Base-by-base conservation (phyloP, 148 eudicot species). In the Suaeda aralocaspica region DNA sequence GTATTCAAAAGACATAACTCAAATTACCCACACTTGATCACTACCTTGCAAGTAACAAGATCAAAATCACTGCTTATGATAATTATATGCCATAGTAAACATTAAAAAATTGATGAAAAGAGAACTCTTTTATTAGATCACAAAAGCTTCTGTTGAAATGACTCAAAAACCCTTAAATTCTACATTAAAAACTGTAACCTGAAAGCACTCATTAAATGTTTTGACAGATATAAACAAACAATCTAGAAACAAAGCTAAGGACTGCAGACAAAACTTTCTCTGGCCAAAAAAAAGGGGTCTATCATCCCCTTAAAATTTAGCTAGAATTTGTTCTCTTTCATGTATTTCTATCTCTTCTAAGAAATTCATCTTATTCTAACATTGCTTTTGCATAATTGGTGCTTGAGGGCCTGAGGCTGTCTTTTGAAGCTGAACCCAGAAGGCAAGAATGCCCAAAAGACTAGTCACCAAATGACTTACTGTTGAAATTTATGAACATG, bases 1-100 rank as follows among this genome's bases (percentile, higher is more conserved):
- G 77, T n/a, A 70, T 21, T 33, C 31, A 21, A 33, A 72, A 68
- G 46, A 56, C 77, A 67, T 5, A 61, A 67, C 55, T 61, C 21
- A 59, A 34, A 41, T 46, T 50, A 67, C 24, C 41, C 30, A 71
- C 29, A 26, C 28, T 48, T 3, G 33, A 29, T 60, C 29, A 41
- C 19, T 4, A 16, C 9, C 5, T 52, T 66, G 24, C 36, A 4
- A 13, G 3, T 30, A 30, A 58, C 21, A 31, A 66, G 49, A 2
- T 26, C 15, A 55, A 55, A 51, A 24, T 42, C 50, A 42, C 5
- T 30, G 21, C 24, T 6, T 30, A 6, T 12, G 24, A 59, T 30
- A 7, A 30, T 9, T 31, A 30, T 0, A 30, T 29, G n/a, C 33
- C 1, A 44, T 10, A 26, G 16, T 14, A 18, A 24, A 48, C 16